phyloP scores from a whole-genome alignment of 1,139 yeast genomes.

The Hyphopichia fennica region DNA sequence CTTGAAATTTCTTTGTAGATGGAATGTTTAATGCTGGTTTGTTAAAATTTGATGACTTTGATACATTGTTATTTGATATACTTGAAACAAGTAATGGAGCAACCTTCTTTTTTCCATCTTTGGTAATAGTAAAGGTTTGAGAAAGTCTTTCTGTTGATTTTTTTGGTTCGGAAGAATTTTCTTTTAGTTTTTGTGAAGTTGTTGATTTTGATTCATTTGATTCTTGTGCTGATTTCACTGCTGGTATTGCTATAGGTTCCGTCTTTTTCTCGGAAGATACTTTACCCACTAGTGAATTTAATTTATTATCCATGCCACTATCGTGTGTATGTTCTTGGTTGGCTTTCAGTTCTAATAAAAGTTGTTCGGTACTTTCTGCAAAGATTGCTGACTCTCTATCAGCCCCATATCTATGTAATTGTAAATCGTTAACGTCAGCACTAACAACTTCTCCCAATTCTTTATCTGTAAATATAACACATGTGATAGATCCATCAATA shows the following conservation, averaged over 20 bases:
- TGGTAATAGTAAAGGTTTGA: constrained; percentile 55
- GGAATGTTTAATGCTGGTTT: neutral
- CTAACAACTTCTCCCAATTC: constrained; percentile 80
- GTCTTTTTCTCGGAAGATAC: neutral
- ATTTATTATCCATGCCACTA: neutral
- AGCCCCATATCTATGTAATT: constrained; percentile 82
- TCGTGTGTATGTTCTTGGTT: constrained; percentile 2
- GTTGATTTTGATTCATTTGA: constrained; percentile 2
- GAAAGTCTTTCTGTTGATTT: constrained; percentile 16
- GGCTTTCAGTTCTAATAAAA: constrained; percentile 67
- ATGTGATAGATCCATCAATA: constrained; percentile 79
- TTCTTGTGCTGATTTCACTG: neutral
- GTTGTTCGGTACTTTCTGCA: constrained; percentile 84
- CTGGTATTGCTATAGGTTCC: constrained; percentile 1
- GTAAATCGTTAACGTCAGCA: constrained; percentile 61
- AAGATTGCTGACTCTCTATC: constrained; percentile 80
- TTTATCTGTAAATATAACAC: constrained; percentile 61
- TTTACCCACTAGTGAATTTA: neutral
- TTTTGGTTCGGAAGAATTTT: constrained; percentile 14
- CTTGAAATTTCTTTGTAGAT: constrained; percentile 16
- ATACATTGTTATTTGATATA: constrained; percentile 34
- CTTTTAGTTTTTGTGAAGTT: constrained; percentile 3
- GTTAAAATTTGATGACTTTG: constrained; percentile 7
- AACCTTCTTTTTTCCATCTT: constrained; percentile 83
- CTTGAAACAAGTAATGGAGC: constrained; percentile 75